These are phyloP conservation scores for Oryza rufipogon DNA, from an alignment of 176 grass and related monocot species.

Conservation along the genomic window DNA sequence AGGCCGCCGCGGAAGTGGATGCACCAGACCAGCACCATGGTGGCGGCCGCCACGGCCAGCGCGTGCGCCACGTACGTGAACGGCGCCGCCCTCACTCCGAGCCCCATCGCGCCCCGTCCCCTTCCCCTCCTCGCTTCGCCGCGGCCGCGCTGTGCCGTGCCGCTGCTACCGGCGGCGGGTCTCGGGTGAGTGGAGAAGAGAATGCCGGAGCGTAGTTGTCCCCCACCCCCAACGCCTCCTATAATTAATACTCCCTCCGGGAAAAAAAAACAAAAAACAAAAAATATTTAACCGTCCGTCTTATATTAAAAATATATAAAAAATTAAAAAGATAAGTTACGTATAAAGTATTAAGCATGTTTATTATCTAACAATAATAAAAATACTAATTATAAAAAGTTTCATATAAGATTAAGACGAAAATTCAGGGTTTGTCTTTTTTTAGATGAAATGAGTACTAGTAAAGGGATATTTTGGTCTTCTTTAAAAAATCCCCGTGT, in stretches of 20 bases:
- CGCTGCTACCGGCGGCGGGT: not conserved
- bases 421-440: no score
- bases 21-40: constrained; percentile 75
- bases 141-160: not conserved
- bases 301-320: no score
- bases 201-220: constrained; percentile 20
- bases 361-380: no score
- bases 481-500: not conserved
- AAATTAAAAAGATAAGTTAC: no score
- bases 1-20: constrained; percentile 77
- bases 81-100: constrained; percentile 60
- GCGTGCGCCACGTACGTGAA: constrained; percentile 80
- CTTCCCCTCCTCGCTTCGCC: not conserved
- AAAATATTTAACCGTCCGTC: no score
- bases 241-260: no score
- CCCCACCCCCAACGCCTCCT: not conserved
- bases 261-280: no score
- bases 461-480: not conserved
- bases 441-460: no score
- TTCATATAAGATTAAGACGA: no score
- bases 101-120: not conserved
- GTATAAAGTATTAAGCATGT: no score
- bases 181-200: not conserved
- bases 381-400: no score
- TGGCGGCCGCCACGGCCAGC: constrained; percentile 58